Base-by-base conservation (phyloP, 768 basidiomycete genomes). In the Hysterangium stoloniferum region DNA sequence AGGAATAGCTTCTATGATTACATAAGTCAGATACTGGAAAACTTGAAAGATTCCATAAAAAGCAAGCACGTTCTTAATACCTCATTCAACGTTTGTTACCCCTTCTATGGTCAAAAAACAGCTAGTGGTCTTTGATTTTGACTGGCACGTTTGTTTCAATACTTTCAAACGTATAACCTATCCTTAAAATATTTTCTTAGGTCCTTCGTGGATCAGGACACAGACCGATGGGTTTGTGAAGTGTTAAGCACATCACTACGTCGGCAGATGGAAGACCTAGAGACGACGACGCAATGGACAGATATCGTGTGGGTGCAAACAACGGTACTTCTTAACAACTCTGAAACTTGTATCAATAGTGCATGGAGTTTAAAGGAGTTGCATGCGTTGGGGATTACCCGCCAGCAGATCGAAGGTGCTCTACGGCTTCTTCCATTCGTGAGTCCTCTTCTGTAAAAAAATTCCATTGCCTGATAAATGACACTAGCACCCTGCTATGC, bases 161-260 rank as follows among this genome's bases (percentile, higher is more conserved):
- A 9, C 17, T 8, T 36, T 24, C n/a, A n/a, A n/a, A n/a, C n/a
- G n/a, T 27, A 32, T 48, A 2, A 17, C 36, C 5, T 37, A 25
- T 31, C 13, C 19, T 27, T 35, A 22, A 55, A 51, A 28, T 52
- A 29, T 22, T 29, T 22, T 44, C 27, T 32, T 57, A 91, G 87
- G 87, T 91, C 88, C 31, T 77, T 88, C 68, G 82, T 83, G 48
- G 95, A 99, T 69, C 94, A 98, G 70, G 96, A 99, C 70, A 85
- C 93, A 1, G 96, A 98, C 67, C 74, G 93, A 67, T 99, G 86
- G 79, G 71, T 93, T 53, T 82, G 90, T 56, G 90, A 94, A 64
- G 90, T 95, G 52, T 76, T 93, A 29, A 86, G 83, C 0, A 84
- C 84, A 2, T 80, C 89, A 58, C 73, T 97, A 37, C 86, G 96